phyloP scores from a whole-genome alignment of 2,329 filamentous ascomycete genomes.

The Sporothrix brasiliensis region DNA sequence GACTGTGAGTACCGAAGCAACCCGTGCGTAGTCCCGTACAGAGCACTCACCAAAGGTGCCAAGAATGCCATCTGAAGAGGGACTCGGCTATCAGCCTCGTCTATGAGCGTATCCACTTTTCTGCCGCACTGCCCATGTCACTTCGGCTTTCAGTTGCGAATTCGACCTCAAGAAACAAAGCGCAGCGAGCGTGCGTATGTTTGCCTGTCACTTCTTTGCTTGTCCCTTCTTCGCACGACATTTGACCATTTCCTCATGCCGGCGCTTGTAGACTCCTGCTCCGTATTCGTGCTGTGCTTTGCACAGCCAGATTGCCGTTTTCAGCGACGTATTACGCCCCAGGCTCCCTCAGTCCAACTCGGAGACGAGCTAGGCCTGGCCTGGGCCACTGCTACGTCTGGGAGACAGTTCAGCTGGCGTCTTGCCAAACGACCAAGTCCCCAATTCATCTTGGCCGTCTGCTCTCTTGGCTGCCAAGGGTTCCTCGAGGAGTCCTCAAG shows the following conservation, averaged over 20 bases:
- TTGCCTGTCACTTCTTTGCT: no score
- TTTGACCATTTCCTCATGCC: neutral
- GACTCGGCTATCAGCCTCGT: constrained; percentile 20
- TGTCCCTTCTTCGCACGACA: constrained; percentile 4
- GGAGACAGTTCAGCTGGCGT: neutral
- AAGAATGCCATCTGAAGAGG: neutral
- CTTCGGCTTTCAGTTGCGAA: constrained; percentile 15
- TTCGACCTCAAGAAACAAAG: neutral
- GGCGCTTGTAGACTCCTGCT: neutral
- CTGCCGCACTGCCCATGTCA: neutral
- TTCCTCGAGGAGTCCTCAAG: no score
- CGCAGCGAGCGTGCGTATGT: neutral
- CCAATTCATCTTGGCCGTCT: constrained; percentile 16
- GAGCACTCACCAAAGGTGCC: neutral
- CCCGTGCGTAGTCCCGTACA: neutral
- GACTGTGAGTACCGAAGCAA: neutral
- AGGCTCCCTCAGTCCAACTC: neutral
- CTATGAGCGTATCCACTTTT: neutral
- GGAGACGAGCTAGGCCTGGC: constrained; percentile 5
- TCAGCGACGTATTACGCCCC: neutral
- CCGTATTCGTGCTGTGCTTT: neutral
- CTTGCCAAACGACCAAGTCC: neutral
- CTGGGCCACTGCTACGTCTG: constrained; percentile 13
- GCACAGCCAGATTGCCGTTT: neutral
- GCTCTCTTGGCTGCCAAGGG: neutral